phyloP scores from a whole-genome alignment of 768 basidiomycete species.

The Serendipita sp. region DNA sequence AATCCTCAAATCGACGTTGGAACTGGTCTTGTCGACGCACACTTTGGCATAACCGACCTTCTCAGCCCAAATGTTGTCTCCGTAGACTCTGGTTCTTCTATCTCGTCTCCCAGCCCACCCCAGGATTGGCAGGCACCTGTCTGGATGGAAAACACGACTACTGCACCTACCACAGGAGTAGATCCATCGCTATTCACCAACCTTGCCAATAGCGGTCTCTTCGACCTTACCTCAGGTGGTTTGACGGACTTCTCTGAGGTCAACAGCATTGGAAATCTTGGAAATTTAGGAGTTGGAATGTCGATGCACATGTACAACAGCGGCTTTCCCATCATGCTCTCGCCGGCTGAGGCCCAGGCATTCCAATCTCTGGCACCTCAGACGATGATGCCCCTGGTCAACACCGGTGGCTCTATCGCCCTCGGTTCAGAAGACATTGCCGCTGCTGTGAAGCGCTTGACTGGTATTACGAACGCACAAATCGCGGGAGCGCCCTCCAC shows the following conservation, averaged over 20 bases:
- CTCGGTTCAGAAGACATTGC: background rate
- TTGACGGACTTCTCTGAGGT: background rate
- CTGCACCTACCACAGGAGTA: background rate
- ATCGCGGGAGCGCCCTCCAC: background rate
- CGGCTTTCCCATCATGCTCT: background rate
- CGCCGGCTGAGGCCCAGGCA: background rate
- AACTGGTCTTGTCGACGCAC: background rate
- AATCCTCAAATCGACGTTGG: background rate
- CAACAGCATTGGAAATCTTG: background rate
- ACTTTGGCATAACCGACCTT: background rate
- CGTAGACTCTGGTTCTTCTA: background rate
- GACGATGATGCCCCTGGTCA: background rate
- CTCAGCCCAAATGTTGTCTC: background rate
- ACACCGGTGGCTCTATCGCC: background rate
- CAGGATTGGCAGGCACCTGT: background rate
- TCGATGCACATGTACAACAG: background rate
- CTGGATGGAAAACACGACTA: background rate
- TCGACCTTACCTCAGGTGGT: background rate
- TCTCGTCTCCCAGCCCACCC: background rate
- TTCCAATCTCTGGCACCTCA: background rate
- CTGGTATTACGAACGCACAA: background rate
- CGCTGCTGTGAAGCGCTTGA: background rate
- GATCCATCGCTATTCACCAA: background rate
- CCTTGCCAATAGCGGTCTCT: background rate
- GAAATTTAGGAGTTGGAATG: background rate